phyloP scores from a whole-genome alignment of 2,329 filamentous ascomycete species.

The Pseudopyrenochaeta lycopersici region DNA sequence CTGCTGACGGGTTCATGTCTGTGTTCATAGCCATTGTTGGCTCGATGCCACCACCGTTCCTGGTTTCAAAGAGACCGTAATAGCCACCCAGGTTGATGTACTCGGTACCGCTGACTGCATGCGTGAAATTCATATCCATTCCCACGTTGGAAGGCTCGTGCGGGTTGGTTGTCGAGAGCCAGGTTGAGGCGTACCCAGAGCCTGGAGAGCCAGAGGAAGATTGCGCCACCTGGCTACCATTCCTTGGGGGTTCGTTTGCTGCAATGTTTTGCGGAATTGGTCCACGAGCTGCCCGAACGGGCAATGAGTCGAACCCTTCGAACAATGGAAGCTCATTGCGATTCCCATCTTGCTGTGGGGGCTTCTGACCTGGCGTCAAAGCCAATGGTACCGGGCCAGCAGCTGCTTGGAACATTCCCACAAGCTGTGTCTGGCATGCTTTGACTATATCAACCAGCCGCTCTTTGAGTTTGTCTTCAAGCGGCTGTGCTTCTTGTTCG shows the following conservation, averaged over 20 bases:
- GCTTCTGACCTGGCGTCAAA: not conserved
- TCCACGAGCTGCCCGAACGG: not conserved
- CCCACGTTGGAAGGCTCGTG: not conserved
- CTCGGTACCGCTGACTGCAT: not conserved
- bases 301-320: not conserved
- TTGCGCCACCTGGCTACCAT: too few species aligned
- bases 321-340: not conserved
- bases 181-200: slow-evolving; percentile 30
- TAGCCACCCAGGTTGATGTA: slow-evolving; percentile 18
- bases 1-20: too few species aligned
- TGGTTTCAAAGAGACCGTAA: slow-evolving; percentile 11
- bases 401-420: slow-evolving; percentile 22
- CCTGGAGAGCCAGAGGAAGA: slow-evolving; percentile 27
- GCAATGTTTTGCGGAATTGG: not conserved
- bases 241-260: too few species aligned
- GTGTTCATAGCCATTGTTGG: too few species aligned
- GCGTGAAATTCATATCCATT: not conserved
- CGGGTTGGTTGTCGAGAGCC: not conserved
- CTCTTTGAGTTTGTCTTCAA: slow-evolving; percentile 37
- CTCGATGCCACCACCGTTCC: not conserved
- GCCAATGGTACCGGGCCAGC: not conserved
- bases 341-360: not conserved
- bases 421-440: slow-evolving; percentile 31
- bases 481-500: slow-evolving; percentile 34
- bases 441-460: slow-evolving; percentile 34